Base-by-base conservation (phyloP, 257 asterid species). In the Ehretia macrophylla region DNA sequence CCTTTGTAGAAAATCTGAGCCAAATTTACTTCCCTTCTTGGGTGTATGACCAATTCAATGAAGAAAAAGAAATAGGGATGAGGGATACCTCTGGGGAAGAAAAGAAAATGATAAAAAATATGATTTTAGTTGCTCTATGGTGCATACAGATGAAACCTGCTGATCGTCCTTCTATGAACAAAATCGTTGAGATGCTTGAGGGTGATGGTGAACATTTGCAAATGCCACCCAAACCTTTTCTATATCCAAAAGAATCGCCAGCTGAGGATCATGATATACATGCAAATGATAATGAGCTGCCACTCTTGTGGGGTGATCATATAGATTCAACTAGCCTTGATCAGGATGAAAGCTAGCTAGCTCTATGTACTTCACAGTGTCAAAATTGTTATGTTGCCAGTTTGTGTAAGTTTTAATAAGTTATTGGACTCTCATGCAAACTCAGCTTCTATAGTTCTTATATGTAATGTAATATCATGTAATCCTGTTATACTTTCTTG, bases 141-240 rank as follows among this genome's bases (percentile, higher is more conserved):
- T 83, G 91, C 68, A 83, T 83, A 64, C 91, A 78, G 44, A 74
- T 72, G 60, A 76, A 49, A 65, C 64, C 80, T 8, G 72, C 47
- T 9, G 76, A 79, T 27, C 74, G 85, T 64, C 88, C 85, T 11
- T 56, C 48, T 37, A 79, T 81, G 76, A 76, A 68, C 50, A 69
- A 81, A 68, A 73, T 75, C 18, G 72, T 76, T 22, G 71, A 55
- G 32, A 81, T 84, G 87, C 85, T 84, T 48, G 68, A 78, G 72
- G 79, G 79, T 32, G 75, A 52, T 32, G 49, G 17, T 37, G 79
- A 70, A 51, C 12, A 18, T 39, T 40, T 75, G 45, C 75, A 8
- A 4, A 49, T 79, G 75, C 86, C 88, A 16, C 84, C 85, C 11
- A 70, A 68, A 39, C 71, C 77, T 35, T 75, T 75, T 55, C 54